Conservation (phyloP, 2,329 filamentous ascomycete species). For the Cyphellophora attinorum region DNA sequence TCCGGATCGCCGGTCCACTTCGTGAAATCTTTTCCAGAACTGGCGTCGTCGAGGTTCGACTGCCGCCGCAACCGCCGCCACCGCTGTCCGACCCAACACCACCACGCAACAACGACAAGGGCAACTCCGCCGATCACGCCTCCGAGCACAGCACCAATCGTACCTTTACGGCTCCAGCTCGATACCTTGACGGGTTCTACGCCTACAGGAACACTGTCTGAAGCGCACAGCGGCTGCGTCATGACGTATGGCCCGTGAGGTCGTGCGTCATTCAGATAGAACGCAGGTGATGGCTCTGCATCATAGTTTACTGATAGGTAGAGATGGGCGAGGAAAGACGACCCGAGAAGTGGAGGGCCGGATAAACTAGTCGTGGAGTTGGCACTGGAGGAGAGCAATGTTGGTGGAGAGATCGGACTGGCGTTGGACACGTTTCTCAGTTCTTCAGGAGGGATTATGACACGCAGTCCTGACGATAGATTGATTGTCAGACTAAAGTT, state of each 20-base stretch:
- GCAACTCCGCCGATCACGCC: slow-evolving; percentile 23
- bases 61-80: neutral
- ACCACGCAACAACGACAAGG: slow-evolving; percentile 12
- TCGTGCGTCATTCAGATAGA: slow-evolving; percentile 31
- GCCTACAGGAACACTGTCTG: slow-evolving; percentile 22
- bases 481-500: slow-evolving; percentile 31
- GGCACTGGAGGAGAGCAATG: slow-evolving; percentile 21
- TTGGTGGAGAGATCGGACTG: slow-evolving; percentile 16
- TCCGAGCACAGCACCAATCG: slow-evolving; percentile 17
- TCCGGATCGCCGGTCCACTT: neutral
- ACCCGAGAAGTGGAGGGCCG: slow-evolving; percentile 22
- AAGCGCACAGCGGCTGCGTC: slow-evolving; percentile 31
- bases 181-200: slow-evolving; percentile 16
- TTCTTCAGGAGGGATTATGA: slow-evolving; percentile 28
- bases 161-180: slow-evolving; percentile 10
- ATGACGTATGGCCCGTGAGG: slow-evolving; percentile 31
- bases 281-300: slow-evolving; percentile 19
- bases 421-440: slow-evolving; percentile 24
- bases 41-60: neutral
- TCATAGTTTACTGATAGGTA: slow-evolving; percentile 37
- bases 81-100: slow-evolving; percentile 2
- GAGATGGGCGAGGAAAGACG: slow-evolving; percentile 32
- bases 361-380: slow-evolving; percentile 13
- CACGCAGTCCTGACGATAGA: slow-evolving; percentile 28
- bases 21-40: neutral